A percentile compares a stretch with the other conserved stretches of the same genome.
Evolutionary conservation across 1,284 basidiomycete genomes (phyloP).

Genomic region (Melampsora americana): DNA sequence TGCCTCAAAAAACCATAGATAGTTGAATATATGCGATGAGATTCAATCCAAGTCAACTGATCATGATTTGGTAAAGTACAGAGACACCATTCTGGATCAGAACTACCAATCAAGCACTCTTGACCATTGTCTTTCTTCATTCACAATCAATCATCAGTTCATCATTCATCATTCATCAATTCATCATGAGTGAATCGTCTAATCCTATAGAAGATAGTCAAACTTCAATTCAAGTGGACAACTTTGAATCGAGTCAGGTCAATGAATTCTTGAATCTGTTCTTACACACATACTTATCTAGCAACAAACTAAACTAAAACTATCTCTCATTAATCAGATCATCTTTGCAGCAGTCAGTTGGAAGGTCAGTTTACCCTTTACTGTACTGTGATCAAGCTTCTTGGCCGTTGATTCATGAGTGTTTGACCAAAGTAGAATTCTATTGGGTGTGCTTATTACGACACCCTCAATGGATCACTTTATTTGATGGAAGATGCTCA

Average conservation of each 20-base stretch:
- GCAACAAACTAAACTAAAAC: background rate
- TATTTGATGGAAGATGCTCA: constrained; percentile 39
- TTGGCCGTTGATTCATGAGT: background rate
- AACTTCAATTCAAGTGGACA: background rate
- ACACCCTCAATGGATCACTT: constrained; percentile 15
- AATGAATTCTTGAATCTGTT: background rate
- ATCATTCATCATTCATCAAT: no score
- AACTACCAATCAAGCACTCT: no score
- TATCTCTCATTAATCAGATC: background rate
- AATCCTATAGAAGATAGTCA: background rate
- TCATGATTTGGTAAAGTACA: no score
- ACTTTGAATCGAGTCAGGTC: background rate
- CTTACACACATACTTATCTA: no score
- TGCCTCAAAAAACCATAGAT: no score
- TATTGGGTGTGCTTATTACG: constrained; percentile 34
- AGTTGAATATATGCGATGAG: no score
- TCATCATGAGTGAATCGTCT: background rate
- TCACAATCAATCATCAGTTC: no score
- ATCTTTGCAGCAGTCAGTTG: background rate
- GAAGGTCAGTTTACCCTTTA: background rate
- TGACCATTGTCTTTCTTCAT: no score
- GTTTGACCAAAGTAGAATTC: constrained; percentile 13
- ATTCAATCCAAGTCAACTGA: no score
- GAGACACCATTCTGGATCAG: no score
- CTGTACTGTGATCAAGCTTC: background rate